Conservation (phyloP, 2,329 filamentous ascomycete species). For the Verticillium longisporum region DNA sequence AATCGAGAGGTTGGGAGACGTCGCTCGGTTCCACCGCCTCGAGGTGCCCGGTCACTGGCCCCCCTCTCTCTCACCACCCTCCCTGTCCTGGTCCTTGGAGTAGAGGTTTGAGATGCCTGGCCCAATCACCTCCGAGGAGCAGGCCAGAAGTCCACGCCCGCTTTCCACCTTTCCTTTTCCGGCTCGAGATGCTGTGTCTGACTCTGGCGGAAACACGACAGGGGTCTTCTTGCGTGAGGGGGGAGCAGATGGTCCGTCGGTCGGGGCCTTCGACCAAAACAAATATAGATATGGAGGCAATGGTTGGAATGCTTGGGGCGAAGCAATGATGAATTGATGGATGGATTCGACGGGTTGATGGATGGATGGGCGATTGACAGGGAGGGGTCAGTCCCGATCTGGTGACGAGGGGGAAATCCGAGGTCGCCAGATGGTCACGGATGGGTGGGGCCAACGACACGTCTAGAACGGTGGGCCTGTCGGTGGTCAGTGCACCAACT, state of each 20-base stretch:
- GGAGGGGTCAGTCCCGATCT: constrained; percentile 2
- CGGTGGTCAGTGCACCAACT: neutral
- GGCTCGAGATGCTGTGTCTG: neutral
- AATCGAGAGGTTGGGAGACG: constrained; percentile 28
- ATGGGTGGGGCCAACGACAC: neutral
- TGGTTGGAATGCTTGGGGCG: neutral
- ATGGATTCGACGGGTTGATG: neutral
- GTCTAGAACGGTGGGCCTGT: neutral
- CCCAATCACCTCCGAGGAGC: constrained; percentile 6
- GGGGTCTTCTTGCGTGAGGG: neutral
- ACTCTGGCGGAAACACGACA: neutral
- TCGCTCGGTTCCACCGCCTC: constrained; percentile 7
- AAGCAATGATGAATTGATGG: constrained; percentile 1
- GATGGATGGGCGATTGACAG: neutral
- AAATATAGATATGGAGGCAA: neutral
- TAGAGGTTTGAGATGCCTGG: neutral
- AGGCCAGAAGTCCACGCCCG: constrained; percentile 4
- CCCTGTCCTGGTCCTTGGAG: too few species aligned
- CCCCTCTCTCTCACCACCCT: neutral
- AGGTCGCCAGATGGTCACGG: neutral
- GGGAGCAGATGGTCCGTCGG: neutral
- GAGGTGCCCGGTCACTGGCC: neutral
- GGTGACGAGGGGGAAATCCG: constrained; percentile 1
- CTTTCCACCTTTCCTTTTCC: neutral
- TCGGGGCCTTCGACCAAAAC: neutral